Evolutionary conservation across 129 eudicot species (phyloP).

Genomic region (Daucus carota): DH1_v3.0 NC_030387.2:2586501-2587000

Average conservation of each 20-base stretch:
- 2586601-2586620: slow-evolving; percentile 15
- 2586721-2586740: slow-evolving; percentile 38
- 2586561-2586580: slow-evolving; percentile 17
- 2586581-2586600: neutral
- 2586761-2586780: slow-evolving; percentile 45
- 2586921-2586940: slow-evolving; percentile 49
- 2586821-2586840: slow-evolving; percentile 66
- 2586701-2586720: slow-evolving; percentile 55
- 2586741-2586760: slow-evolving; percentile 43
- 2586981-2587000: slow-evolving; percentile 43
- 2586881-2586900: slow-evolving; percentile 40
- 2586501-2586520: slow-evolving; percentile 49
- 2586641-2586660: slow-evolving; percentile 62
- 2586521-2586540: slow-evolving; percentile 44
- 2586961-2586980: slow-evolving; percentile 69
- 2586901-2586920: slow-evolving; percentile 48
- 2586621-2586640: slow-evolving; percentile 32
- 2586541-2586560: slow-evolving; percentile 22
- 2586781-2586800: slow-evolving; percentile 39
- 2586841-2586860: slow-evolving; percentile 50
- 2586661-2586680: slow-evolving; percentile 43
- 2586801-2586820: slow-evolving; percentile 62
- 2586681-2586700: slow-evolving; percentile 44
- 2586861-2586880: slow-evolving; percentile 37
- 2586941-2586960: slow-evolving; percentile 55